Evolutionary conservation across 1,139 yeast genomes (phyloP), one percentile per base, ranked within the genome.

Genomic region (Candida sojae): DNA sequence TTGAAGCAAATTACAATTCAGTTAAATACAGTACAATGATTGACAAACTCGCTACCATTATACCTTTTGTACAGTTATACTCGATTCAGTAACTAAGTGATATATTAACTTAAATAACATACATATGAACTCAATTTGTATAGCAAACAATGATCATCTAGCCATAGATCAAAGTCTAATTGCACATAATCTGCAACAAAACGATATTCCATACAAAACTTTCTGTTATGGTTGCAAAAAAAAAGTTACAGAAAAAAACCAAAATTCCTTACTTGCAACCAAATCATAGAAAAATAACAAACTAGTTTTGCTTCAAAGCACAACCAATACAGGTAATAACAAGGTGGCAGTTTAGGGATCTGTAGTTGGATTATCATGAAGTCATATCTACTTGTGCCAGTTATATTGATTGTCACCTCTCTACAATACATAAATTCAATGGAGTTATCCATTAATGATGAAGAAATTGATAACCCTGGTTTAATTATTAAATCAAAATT

Each of bases 401-500:
- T 41, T 3, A 26, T 28, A 9, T 33, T 23, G 34, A 2, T 29
- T 8, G 11, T 41, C 17, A 4, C 30, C 4, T 26, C 25, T 12
- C 26, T 32, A 6, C 32, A 13, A 26, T 8, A 13, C 6, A n/a
- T 12, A 17, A 8, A 23, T n/a, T 12, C 45, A 32, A 25, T 52
- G 21, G 55, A 49, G 6, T 13, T 53, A 26, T 39, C 38, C 5
- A 36, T 54, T 9, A 49, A 53, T 42, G 49, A 51, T 31, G 51
- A 53, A 47, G 47, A 49, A 39, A 43, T 54, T 10, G 49, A 51
- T 2, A 32, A 50, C 23, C 57, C 57, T 5, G 41, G 36, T 1
- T 26, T 43, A n/a, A 40, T 44, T 11, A 39, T 54, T 6, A 54
- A 53, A 44, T 54, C 56, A 13, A 47, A 50, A 13, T 48, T 54